phyloP scores from a whole-genome alignment of 2,329 filamentous ascomycete genomes.

The Pseudogymnoascus sp. region DNA sequence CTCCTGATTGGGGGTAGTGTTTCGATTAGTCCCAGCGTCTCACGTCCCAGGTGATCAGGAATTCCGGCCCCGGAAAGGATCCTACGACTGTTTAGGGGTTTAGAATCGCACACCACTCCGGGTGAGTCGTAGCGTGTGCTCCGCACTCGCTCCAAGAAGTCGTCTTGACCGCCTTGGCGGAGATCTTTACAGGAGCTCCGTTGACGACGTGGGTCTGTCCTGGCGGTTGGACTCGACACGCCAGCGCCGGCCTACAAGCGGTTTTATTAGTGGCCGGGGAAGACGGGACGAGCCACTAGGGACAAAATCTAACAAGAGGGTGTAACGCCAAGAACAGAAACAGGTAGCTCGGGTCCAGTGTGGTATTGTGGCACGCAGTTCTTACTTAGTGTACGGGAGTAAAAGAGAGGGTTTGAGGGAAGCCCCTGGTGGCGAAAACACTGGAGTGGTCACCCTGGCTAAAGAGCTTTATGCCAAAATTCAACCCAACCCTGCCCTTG shows the following conservation, averaged over 20 bases:
- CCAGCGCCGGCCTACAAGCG: not conserved
- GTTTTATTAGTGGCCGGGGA: slow-evolving; percentile 1
- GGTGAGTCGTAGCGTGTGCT: slow-evolving; percentile 2
- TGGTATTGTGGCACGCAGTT: not conserved
- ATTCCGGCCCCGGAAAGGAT: not conserved
- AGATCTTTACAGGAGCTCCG: not conserved
- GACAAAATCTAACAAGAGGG: not conserved
- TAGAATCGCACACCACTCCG: not conserved
- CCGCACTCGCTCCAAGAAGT: slow-evolving; percentile 3
- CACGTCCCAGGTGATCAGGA: slow-evolving; percentile 3
- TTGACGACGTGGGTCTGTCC: not conserved
- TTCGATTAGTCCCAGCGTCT: not conserved
- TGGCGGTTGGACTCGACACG: not conserved
- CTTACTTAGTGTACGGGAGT: not conserved
- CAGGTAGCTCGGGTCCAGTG: not conserved
- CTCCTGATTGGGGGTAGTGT: not conserved
- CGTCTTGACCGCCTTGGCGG: not conserved
- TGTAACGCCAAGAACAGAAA: slow-evolving; percentile 3
- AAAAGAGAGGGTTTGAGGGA: not conserved
- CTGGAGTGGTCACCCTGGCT: not conserved
- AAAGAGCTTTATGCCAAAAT: not conserved
- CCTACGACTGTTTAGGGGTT: not conserved
- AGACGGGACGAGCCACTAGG: slow-evolving; percentile 6
- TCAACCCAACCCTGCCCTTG: not conserved
- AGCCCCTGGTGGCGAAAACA: not conserved